Evolutionary conservation across 1,139 yeast species (phyloP), one percentile per base, ranked within the genome.

Genomic region (Blastobotrys niveus): DNA sequence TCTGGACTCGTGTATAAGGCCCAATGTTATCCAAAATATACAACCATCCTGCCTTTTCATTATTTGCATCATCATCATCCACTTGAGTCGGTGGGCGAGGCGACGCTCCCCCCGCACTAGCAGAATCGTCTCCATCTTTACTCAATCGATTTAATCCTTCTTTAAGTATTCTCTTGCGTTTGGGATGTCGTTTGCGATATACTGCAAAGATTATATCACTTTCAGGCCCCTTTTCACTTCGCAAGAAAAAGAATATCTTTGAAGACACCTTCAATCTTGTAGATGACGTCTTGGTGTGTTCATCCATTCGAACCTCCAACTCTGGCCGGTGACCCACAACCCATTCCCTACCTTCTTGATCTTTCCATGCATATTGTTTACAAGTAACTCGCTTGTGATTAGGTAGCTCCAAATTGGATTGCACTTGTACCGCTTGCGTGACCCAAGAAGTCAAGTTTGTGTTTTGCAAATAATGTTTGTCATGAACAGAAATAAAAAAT

Each of bases 1-100:
- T n/a, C 18, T 45, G 50, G 25, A 35, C 30, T 5, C 26, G 21
- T 14, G 38, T 15, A 20, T 39, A 25, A 20, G 29, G 24, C 30
- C 19, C 21, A 19, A 43, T 32, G n/a, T 30, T 18, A 20, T 53
- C 55, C 43, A 52, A 51, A 34, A 52, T 47, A 31, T 55, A 53
- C 17, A 55, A 47, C 58, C 59, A 55, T 22, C 59, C 59, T 8
- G 54, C 45, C 43, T 52, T 55, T 35, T 55, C 59, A 20, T 46
- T 49, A 27, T 51, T 47, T 21, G 55, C 52, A 34, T 52, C 53
- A 37, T 54, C 58, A 35, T 54, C 57, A 9, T 43, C 48, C 21
- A 41, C 45, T 27, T 42, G 34, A 2, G 41, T 21, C 26, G 27
- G 31, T 21, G 7, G 32, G 9, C n/a, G n/a, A n/a, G n/a, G n/a